A percentile compares a stretch with the other conserved stretches of the same genome.
Evolutionary conservation across 306 rosid genomes (phyloP).

Genomic region (Pterocarpus santalinus): DNA sequence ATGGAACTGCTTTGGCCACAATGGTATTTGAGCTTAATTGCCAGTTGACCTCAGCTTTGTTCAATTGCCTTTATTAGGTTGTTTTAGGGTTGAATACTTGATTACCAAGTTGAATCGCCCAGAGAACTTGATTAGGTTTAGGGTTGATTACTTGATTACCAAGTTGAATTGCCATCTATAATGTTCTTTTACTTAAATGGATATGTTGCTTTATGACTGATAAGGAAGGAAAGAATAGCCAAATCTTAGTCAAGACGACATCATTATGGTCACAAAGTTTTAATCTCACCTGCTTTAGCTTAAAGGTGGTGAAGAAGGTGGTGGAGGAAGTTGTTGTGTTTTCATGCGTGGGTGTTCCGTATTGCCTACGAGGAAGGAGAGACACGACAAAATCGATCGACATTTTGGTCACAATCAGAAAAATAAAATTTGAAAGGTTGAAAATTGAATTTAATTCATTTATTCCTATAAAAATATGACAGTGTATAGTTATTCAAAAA

Average conservation of each 20-base stretch:
- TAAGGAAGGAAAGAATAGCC: neutral
- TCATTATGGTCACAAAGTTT: neutral
- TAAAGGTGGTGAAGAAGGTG: neutral
- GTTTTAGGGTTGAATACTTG: neutral
- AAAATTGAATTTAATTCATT: neutral
- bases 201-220: neutral
- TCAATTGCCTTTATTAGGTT: neutral
- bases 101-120: too few species aligned
- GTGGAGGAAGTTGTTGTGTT: neutral
- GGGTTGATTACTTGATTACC: too few species aligned
- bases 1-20: slow-evolving; percentile 42
- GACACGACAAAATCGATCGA: neutral
- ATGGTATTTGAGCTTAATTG: neutral
- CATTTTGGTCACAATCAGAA: neutral
- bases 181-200: neutral
- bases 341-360: neutral
- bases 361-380: neutral
- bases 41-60: slow-evolving; percentile 19
- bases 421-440: neutral
- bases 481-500: too few species aligned
- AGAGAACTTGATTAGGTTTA: too few species aligned
- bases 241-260: neutral
- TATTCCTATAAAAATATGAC: neutral
- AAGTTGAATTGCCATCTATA: neutral
- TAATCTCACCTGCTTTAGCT: neutral